These are phyloP conservation scores for Trichoderma koningiopsis DNA, from an alignment of 2,329 filamentous ascomycete genomes.

Conservation along the genomic window DNA sequence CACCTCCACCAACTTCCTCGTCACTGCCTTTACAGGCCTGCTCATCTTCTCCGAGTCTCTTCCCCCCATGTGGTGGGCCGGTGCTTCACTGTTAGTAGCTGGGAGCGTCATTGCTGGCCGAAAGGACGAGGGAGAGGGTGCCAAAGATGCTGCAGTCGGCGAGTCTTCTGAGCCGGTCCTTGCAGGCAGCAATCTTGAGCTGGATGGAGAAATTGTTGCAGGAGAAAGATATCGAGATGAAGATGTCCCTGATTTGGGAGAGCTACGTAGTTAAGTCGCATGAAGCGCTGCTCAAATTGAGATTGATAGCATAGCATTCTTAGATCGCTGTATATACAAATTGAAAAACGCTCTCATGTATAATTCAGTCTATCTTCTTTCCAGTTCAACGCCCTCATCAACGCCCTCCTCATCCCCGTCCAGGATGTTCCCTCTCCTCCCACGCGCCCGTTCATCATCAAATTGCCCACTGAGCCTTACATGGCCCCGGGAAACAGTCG, in stretches of 20 bases:
- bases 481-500: slow-evolving; percentile 56
- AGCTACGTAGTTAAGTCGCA: slow-evolving; percentile 22
- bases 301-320: not conserved
- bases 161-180: slow-evolving; percentile 39
- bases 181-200: slow-evolving; percentile 26
- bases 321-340: slow-evolving; percentile 9
- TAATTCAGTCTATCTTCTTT: slow-evolving; percentile 35
- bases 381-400: slow-evolving; percentile 49
- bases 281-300: not conserved
- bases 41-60: slow-evolving; percentile 71
- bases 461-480: slow-evolving; percentile 52
- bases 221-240: slow-evolving; percentile 38
- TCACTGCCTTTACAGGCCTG: slow-evolving; percentile 72
- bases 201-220: slow-evolving; percentile 28
- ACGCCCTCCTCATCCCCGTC: slow-evolving; percentile 47
- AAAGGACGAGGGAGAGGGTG: slow-evolving; percentile 56
- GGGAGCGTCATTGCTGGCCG: slow-evolving; percentile 78
- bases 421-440: slow-evolving; percentile 48
- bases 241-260: slow-evolving; percentile 43
- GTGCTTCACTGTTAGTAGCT: slow-evolving; percentile 69
- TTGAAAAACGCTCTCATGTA: not conserved
- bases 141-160: slow-evolving; percentile 30
- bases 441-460: slow-evolving; percentile 43
- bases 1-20: slow-evolving; percentile 78
- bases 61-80: slow-evolving; percentile 75